These are phyloP conservation scores for Pelargonium fulgidum DNA, from an alignment of 441 rosid species.

Conservation along the genomic window DNA sequence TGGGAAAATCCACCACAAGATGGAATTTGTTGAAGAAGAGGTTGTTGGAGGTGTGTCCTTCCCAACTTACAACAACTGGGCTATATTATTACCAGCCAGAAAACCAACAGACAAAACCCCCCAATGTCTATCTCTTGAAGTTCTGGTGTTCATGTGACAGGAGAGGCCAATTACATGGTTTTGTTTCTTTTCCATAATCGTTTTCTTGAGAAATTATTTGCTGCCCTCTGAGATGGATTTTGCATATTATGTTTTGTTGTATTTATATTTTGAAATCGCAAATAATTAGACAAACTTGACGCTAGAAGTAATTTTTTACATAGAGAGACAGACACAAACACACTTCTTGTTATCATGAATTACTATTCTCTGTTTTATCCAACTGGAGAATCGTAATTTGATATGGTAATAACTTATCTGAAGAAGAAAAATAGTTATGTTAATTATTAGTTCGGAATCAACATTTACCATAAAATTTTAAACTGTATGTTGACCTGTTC, in stretches of 20 bases:
- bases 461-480: neutral
- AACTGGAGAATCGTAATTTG: too few species aligned
- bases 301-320: neutral
- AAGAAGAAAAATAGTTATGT: neutral
- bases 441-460: neutral
- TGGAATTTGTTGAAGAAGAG: conserved; percentile 55
- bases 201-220: conserved; percentile 10
- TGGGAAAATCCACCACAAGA: conserved; percentile 40
- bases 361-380: neutral
- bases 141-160: conserved; percentile 57
- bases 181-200: neutral
- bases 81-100: conserved; percentile 37
- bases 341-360: neutral
- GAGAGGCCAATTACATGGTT: conserved; percentile 51
- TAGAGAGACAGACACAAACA: neutral
- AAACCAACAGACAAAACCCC: conserved; percentile 32
- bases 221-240: neutral
- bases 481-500: too few species aligned
- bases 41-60: conserved; percentile 59
- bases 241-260: neutral
- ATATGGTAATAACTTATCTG: neutral
- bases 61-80: conserved; percentile 40
- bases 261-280: neutral
- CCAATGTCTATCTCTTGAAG: conserved; percentile 48
- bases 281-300: neutral